phyloP scores from a whole-genome alignment of 208 protist species.

The Porcisia hertigi region DNA sequence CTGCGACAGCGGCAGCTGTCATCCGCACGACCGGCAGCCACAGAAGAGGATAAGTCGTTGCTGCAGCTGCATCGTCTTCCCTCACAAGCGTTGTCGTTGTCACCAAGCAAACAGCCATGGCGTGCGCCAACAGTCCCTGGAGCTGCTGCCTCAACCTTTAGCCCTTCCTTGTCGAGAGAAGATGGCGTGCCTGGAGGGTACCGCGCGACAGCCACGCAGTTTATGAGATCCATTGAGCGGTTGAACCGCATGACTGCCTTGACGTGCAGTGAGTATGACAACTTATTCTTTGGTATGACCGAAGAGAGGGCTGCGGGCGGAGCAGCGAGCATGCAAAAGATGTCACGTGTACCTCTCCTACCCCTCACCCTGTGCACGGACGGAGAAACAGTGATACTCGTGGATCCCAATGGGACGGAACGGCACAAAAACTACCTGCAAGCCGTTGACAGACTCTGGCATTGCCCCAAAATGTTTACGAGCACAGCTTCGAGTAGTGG shows the following conservation, averaged over 20 bases:
- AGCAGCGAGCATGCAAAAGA: not conserved
- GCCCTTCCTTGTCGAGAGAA: not conserved
- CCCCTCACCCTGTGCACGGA: slow-evolving; percentile 32
- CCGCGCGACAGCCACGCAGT: slow-evolving; percentile 8
- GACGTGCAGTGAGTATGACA: not conserved
- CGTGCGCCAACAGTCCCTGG: not conserved
- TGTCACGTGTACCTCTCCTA: slow-evolving; percentile 16
- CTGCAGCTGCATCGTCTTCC: not conserved
- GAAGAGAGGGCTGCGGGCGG: not conserved
- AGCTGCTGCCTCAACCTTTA: not conserved
- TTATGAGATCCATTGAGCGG: not conserved
- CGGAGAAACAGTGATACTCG: slow-evolving; percentile 24
- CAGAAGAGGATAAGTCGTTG: not conserved
- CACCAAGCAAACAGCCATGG: not conserved
- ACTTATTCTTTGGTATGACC: not conserved
- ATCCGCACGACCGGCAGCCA: not conserved
- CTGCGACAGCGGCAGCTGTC: too few relatives aligned
- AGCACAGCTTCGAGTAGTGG: not conserved
- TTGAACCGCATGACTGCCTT: slow-evolving; percentile 11
- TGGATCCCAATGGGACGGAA: slow-evolving; percentile 41
- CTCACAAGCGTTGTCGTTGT: not conserved
- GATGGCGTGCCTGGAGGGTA: not conserved
- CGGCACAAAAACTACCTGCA: slow-evolving; percentile 49
- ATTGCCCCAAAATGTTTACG: not conserved
- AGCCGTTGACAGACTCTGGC: slow-evolving; percentile 6